A percentile compares a stretch with the other conserved stretches of the same genome.
Conservation (phyloP, 2,329 filamentous ascomycete genomes). For the Cladosporium velox region DNA sequence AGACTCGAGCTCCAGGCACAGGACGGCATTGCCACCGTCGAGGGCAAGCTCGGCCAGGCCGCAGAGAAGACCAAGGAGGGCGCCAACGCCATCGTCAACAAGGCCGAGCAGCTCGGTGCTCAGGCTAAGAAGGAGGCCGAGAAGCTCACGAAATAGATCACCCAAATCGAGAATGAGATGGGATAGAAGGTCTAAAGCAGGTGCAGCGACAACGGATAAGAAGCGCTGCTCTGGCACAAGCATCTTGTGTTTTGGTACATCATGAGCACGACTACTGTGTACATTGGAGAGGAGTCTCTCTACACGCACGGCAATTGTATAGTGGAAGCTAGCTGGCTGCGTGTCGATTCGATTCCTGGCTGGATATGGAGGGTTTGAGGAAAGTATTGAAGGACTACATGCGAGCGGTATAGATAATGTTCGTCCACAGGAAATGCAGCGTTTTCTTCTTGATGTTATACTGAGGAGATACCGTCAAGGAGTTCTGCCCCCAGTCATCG, state of each 20-base stretch:
- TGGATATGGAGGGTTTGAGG: not conserved
- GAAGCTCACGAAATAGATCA: conserved; percentile 27
- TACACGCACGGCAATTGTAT: conserved; percentile 9
- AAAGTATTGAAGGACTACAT: conserved; percentile 3
- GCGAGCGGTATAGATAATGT: conserved; percentile 17
- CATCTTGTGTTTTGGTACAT: not conserved
- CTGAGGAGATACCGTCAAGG: not conserved
- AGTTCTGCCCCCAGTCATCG: not conserved
- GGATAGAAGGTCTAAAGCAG: conserved; percentile 7
- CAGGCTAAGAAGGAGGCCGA: conserved; percentile 32
- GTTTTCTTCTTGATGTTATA: not conserved
- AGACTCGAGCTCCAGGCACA: conserved; percentile 41
- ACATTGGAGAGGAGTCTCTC: not conserved
- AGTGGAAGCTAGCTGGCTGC: conserved; percentile 12
- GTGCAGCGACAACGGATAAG: not conserved
- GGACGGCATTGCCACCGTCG: conserved; percentile 36
- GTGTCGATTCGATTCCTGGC: conserved; percentile 2
- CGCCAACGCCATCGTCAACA: conserved; percentile 30
- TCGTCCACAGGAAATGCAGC: conserved; percentile 10
- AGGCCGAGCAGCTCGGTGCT: conserved; percentile 27
- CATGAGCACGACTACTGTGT: conserved; percentile 1
- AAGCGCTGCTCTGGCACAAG: not conserved
- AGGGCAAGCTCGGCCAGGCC: conserved; percentile 33
- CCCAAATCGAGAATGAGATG: not conserved
- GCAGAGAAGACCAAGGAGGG: conserved; percentile 34